A percentile compares a stretch with the other conserved stretches of the same genome.
phyloP scores from a whole-genome alignment of 139 green algal genomes.

The Eudorina sp. region DNA sequence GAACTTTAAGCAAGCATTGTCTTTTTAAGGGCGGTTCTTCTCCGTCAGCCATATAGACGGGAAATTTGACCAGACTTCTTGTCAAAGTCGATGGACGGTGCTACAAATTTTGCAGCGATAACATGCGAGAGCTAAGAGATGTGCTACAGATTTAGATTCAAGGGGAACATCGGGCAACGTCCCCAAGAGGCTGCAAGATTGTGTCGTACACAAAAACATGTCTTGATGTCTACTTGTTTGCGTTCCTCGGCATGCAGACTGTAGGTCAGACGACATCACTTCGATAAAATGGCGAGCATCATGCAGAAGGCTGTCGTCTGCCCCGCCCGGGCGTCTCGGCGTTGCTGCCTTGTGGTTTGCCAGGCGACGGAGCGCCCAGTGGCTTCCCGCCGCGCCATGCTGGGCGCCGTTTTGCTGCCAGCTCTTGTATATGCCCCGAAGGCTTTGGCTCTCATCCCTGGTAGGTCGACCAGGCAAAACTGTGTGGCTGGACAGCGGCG shows the following conservation, averaged over 20 bases:
- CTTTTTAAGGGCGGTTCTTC: conserved; percentile 20
- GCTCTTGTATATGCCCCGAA: conserved; percentile 15
- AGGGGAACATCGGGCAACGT: too few relatives aligned
- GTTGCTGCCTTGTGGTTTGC: background rate
- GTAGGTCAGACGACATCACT: background rate
- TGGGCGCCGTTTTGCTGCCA: conserved; percentile 10
- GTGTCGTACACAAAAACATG: too few relatives aligned
- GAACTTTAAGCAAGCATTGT: background rate
- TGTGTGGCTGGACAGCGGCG: background rate
- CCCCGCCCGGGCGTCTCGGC: background rate
- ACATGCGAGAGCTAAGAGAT: too few relatives aligned
- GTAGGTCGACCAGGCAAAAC: background rate
- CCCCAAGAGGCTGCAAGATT: too few relatives aligned
- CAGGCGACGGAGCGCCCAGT: conserved; percentile 2
- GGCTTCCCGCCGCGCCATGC: conserved; percentile 26
- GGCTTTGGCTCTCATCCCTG: conserved; percentile 31
- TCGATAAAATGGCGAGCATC: background rate
- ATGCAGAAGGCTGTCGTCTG: conserved; percentile 9
- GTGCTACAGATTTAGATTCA: too few relatives aligned
- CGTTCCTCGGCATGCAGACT: conserved; percentile 4
- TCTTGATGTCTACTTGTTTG: too few relatives aligned
- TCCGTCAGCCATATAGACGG: conserved; percentile 1
- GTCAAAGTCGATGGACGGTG: too few relatives aligned
- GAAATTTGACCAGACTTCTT: conserved; percentile 3
- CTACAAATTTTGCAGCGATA: too few relatives aligned